These are phyloP conservation scores for Penicillium sp. DNA, from an alignment of 2,329 filamentous ascomycete genomes.

Conservation along the genomic window DNA sequence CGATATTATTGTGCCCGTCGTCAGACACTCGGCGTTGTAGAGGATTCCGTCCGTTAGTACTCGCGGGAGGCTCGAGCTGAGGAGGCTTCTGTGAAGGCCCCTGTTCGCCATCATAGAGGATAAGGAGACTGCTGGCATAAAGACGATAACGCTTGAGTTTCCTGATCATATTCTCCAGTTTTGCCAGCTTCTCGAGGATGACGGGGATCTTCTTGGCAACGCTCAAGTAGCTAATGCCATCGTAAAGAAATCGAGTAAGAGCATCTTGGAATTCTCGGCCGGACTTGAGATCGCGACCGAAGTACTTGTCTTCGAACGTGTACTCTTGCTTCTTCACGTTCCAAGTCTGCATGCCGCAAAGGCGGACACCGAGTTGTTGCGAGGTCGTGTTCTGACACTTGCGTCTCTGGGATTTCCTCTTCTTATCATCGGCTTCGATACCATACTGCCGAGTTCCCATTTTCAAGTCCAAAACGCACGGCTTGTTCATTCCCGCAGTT, in stretches of 20 bases:
- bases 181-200: constrained; percentile 80
- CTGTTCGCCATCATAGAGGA: constrained; percentile 88
- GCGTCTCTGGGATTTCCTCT: constrained; percentile 86
- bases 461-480: constrained; percentile 96
- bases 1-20: constrained; percentile 44
- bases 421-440: constrained; percentile 87
- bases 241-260: constrained; percentile 86
- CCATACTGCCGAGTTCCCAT: constrained; percentile 99
- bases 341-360: constrained; percentile 97
- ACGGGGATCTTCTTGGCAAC: constrained; percentile 85
- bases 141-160: constrained; percentile 85
- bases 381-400: constrained; percentile 95
- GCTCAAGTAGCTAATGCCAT: constrained; percentile 80
- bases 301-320: constrained; percentile 98
- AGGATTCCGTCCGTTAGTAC: constrained; percentile 37
- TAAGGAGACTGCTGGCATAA: constrained; percentile 91
- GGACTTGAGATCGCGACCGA: constrained; percentile 83
- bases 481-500: constrained; percentile 93
- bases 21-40: constrained; percentile 37
- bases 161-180: constrained; percentile 82
- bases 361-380: constrained; percentile 83
- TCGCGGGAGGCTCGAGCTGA: constrained; percentile 27
- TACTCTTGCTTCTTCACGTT: constrained; percentile 82
- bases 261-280: constrained; percentile 88
- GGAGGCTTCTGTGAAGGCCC: constrained; percentile 29